Percentiles rank a stretch among this genome's conserved stretches.
These are phyloP conservation scores for Globisporangium parvum DNA, from an alignment of 352 stramenopile genomes.

Conservation along the genomic window DNA sequence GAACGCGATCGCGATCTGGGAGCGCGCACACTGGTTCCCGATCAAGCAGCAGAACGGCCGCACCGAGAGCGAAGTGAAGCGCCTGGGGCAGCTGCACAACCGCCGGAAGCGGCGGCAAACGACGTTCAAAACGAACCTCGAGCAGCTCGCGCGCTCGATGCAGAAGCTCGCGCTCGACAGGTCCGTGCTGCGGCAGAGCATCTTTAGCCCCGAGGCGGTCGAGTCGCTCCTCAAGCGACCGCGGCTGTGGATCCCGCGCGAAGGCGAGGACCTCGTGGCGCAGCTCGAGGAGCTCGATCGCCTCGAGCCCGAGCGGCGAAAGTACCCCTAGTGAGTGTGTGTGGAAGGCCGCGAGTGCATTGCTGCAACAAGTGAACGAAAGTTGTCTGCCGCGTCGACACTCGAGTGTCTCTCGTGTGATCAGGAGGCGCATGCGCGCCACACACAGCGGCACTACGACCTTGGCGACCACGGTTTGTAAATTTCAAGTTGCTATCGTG, in stretches of 20 bases:
- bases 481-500: background rate
- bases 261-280: constrained; percentile 25
- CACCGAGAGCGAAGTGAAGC: constrained; percentile 19
- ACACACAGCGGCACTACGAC: too few relatives aligned
- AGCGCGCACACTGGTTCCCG: constrained; percentile 41
- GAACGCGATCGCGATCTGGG: constrained; percentile 37
- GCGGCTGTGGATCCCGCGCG: constrained; percentile 34
- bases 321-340: constrained; percentile 1
- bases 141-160: constrained; percentile 21
- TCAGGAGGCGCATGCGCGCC: too few relatives aligned
- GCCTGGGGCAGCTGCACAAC: constrained; percentile 26
- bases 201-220: constrained; percentile 27
- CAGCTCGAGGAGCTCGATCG: constrained; percentile 30
- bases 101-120: constrained; percentile 37
- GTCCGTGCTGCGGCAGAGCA: constrained; percentile 26
- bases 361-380: background rate
- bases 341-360: constrained; percentile 1
- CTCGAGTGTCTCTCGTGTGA: too few relatives aligned
- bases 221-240: constrained; percentile 26
- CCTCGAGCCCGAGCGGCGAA: constrained; percentile 25
- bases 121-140: constrained; percentile 26
- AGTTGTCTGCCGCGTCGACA: background rate
- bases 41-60: constrained; percentile 41
- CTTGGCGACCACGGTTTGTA: too few relatives aligned
- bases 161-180: constrained; percentile 16